These are phyloP conservation scores for Colletotrichum liaoningense DNA, from an alignment of 2,329 filamentous ascomycete genomes.

Conservation along the genomic window DNA sequence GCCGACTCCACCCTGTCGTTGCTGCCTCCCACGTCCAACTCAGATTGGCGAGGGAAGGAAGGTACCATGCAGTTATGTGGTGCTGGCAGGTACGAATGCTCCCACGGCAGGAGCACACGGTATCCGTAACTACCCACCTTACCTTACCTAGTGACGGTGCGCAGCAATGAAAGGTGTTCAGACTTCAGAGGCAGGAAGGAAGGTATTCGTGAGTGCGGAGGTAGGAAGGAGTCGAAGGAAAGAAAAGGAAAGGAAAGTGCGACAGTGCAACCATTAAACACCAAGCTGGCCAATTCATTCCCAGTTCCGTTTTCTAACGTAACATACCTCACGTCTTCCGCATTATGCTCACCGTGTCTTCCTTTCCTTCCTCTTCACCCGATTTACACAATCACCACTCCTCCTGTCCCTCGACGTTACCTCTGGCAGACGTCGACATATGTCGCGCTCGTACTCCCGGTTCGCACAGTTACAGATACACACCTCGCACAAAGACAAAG, in stretches of 20 bases:
- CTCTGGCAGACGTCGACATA: neutral
- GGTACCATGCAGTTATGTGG: neutral
- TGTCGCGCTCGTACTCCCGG: neutral
- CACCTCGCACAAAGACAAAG: neutral
- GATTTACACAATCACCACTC: neutral
- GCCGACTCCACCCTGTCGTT: slow-evolving; percentile 6
- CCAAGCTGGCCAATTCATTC: neutral
- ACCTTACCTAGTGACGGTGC: neutral
- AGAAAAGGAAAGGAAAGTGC: neutral
- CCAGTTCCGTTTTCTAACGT: neutral
- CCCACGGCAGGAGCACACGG: neutral
- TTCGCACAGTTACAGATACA: neutral
- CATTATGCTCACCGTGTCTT: neutral
- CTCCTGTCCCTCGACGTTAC: neutral
- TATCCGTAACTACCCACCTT: neutral
- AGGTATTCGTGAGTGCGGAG: neutral
- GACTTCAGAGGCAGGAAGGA: too few relatives aligned
- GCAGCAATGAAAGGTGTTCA: too few relatives aligned
- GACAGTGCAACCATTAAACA: neutral
- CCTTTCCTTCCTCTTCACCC: neutral
- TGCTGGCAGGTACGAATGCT: slow-evolving; percentile 16
- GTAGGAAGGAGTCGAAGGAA: neutral
- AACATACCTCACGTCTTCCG: too few relatives aligned
- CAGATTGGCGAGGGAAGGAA: slow-evolving; percentile 26
- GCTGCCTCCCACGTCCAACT: slow-evolving; percentile 7